Evolutionary conservation across 768 basidiomycete genomes (phyloP).

Genomic region (Lactifluus echinatus): DNA sequence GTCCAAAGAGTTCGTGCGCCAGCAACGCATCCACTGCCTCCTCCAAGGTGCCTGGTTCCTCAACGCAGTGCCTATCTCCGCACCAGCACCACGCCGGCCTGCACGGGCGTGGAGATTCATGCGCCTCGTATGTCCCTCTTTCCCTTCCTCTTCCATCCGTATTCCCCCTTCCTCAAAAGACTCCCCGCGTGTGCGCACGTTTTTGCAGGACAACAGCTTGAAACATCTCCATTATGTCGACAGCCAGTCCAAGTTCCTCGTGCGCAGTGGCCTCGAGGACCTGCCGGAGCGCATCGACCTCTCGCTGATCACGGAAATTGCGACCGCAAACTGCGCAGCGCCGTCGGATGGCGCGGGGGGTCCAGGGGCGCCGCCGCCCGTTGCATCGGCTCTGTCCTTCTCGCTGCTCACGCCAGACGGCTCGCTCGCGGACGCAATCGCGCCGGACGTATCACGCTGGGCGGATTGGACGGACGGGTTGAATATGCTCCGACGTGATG

Average conservation of each 20-base stretch:
- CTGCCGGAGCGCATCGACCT: slow-evolving; percentile 83
- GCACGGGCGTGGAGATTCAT: slow-evolving; percentile 78
- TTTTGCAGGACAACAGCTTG: slow-evolving; percentile 58
- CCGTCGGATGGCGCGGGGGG: slow-evolving; percentile 46
- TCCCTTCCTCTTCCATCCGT: background rate
- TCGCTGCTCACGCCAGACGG: slow-evolving; percentile 27
- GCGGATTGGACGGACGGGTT: slow-evolving; percentile 93
- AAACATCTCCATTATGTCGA: slow-evolving; percentile 85
- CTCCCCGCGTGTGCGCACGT: background rate
- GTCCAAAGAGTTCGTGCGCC: slow-evolving; percentile 83
- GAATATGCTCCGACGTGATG: slow-evolving; percentile 76
- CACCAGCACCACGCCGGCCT: slow-evolving; percentile 42
- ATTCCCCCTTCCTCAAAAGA: background rate
- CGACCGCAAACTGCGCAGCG: slow-evolving; percentile 61
- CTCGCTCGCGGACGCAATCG: slow-evolving; percentile 28
- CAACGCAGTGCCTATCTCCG: slow-evolving; percentile 50
- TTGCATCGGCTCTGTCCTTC: slow-evolving; percentile 23
- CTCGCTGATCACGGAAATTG: slow-evolving; percentile 68
- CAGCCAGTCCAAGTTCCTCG: slow-evolving; percentile 67
- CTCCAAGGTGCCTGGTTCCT: slow-evolving; percentile 91
- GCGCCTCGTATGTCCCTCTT: slow-evolving; percentile 50
- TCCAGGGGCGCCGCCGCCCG: slow-evolving; percentile 23
- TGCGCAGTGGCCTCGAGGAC: slow-evolving; percentile 77
- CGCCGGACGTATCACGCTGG: slow-evolving; percentile 58
- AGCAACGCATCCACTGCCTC: slow-evolving; percentile 82